Percentiles rank a stretch among this genome's conserved stretches.
phyloP scores from a whole-genome alignment of 2,329 filamentous ascomycete species.

The Hypoxylon sp. region DNA sequence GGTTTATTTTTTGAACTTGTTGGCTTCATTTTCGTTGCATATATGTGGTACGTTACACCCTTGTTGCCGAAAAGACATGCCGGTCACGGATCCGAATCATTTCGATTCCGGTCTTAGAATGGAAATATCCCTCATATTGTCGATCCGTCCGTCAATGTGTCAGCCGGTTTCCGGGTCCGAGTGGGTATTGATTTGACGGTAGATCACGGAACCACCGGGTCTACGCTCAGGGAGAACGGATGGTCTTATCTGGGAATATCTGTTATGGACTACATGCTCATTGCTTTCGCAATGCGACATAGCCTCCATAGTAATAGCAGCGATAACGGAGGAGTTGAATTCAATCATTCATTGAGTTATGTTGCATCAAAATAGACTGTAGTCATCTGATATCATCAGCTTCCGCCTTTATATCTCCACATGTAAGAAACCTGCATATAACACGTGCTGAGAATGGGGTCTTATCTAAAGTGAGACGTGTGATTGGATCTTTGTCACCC shows the following conservation, averaged over 20 bases:
- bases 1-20: too few relatives aligned
- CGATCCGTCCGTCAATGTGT: not conserved
- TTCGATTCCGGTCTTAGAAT: slow-evolving; percentile 14
- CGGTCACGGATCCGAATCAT: not conserved
- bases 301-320: not conserved
- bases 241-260: not conserved
- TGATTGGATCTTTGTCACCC: not conserved
- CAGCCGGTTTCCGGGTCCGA: slow-evolving; percentile 8
- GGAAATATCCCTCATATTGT: slow-evolving; percentile 3
- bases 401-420: too few relatives aligned
- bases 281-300: not conserved
- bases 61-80: not conserved
- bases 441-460: too few relatives aligned
- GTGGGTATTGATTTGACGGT: not conserved
- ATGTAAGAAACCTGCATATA: too few relatives aligned
- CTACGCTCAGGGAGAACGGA: not conserved
- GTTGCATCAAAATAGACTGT: not conserved
- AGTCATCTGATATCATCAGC: not conserved
- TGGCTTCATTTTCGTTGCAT: too few relatives aligned
- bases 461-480: not conserved
- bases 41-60: not conserved
- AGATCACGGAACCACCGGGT: not conserved
- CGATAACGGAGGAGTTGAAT: not conserved
- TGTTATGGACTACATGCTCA: not conserved
- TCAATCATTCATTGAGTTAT: not conserved